Base-by-base conservation (phyloP, 306 rosid species). In the Comarum palustre region DNA sequence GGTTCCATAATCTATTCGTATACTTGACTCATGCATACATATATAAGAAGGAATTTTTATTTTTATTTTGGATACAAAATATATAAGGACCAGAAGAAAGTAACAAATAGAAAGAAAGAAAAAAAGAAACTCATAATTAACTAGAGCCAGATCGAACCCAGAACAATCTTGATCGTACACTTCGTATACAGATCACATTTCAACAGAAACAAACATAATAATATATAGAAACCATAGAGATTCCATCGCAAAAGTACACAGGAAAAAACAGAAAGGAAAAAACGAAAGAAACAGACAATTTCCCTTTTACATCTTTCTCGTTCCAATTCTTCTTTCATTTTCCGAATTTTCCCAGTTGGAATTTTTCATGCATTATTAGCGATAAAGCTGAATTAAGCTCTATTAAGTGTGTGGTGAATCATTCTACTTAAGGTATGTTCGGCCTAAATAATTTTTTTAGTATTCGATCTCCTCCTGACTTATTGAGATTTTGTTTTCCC, bases 1-100 rank as follows among this genome's bases (percentile, higher is more conserved):
- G 67, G 75, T 42, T 41, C 75, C 75, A 58, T 22, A 42, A 42
- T 22, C 32, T n/a, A 20, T 50, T 69, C 63, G 47, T 58, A 57
- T 58, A 17, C 59, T 58, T 27, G 75, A 72, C 75, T 42, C 47
- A 10, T 24, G 42, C 41, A 59, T 13, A 11, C 9, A 54, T 8
- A 52, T 14, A 13, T 13, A 47, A 19, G n/a, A n/a, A n/a, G n/a
- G n/a, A n/a, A n/a, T n/a, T n/a, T n/a, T n/a, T n/a, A n/a, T n/a
- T n/a, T n/a, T n/a, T n/a, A n/a, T n/a, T n/a, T n/a, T n/a, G n/a
- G n/a, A n/a, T n/a, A n/a, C n/a, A n/a, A n/a, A n/a, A n/a, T n/a
- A n/a, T n/a, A n/a, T n/a, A n/a, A n/a, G n/a, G n/a, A n/a, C n/a
- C 27, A 8, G 25, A 51, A 8, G 13, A 51, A n/a, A n/a, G 31